These are phyloP conservation scores for Yamadazyma tumulicola DNA, from an alignment of 805 yeast species.

Conservation along the genomic window DNA sequence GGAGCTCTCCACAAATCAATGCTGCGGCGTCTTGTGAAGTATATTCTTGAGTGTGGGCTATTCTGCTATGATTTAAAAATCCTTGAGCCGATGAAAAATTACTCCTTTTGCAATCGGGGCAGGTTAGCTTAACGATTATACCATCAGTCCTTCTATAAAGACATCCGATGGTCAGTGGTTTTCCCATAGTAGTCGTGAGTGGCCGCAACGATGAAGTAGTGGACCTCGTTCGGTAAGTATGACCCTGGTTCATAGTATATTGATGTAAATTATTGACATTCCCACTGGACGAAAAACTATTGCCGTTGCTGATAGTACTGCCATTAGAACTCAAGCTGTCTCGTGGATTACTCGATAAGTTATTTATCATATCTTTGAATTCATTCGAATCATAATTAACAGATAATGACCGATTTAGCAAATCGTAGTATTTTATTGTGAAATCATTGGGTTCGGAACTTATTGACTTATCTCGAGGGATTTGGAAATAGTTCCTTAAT, in stretches of 20 bases:
- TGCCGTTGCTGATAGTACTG: not conserved
- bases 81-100: constrained; percentile 81
- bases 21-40: constrained; percentile 76
- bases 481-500: constrained; percentile 43
- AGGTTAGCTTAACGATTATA: constrained; percentile 60
- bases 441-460: constrained; percentile 44
- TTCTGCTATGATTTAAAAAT: constrained; percentile 70
- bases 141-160: constrained; percentile 70
- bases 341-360: constrained; percentile 13
- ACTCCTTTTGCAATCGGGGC: constrained; percentile 63
- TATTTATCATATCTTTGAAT: constrained; percentile 4
- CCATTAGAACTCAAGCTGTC: not conserved
- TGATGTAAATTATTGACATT: constrained; percentile 36
- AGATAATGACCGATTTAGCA: constrained; percentile 31
- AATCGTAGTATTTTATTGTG: constrained; percentile 38
- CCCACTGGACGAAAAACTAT: not conserved
- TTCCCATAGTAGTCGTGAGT: constrained; percentile 21
- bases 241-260: constrained; percentile 9
- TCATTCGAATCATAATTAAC: constrained; percentile 21
- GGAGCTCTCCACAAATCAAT: constrained; percentile 55
- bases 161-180: constrained; percentile 34
- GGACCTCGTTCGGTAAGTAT: constrained; percentile 45
- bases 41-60: constrained; percentile 69
- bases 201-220: constrained; percentile 56
- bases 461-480: constrained; percentile 36